Evolutionary conservation across 2,329 filamentous ascomycete genomes (phyloP), one percentile per base, ranked within the genome.

Genomic region (Botrytis cinerea): DNA sequence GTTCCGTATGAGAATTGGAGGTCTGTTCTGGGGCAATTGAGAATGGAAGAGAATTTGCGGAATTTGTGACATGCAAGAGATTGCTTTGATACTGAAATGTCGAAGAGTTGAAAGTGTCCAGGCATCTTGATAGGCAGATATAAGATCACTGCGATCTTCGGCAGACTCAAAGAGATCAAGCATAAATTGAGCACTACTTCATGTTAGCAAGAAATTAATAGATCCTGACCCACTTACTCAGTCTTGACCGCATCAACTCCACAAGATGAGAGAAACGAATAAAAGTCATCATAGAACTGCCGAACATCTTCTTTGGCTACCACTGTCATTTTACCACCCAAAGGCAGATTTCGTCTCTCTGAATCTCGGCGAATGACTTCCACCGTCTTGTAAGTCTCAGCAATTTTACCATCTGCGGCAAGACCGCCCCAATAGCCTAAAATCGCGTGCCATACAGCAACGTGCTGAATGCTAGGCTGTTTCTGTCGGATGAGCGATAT

Each of bases 361-460:
- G 84, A 81, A 73, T 87, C 84, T 66, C 86, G 84, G 51, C 87
- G 84, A 2, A 87, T 81, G 1, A 90, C 84, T 68, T 86, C 85
- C 2, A 91, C 84, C 0, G 94, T 97, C 80, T 93, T 92, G 83
- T 98, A 99, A 0, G 87, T 87, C 76, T 90, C 85, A 0, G 92
- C 92, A 67, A 99, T 89, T 66, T 90, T 87, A 0, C 95, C 93
- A 8, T 88, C 83, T 0, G 92, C 90, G 0, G 93, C 89, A 18
- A 99, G 90, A 0, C 95, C 95, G 64, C 94, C 95, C 96, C 96
- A 98, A 81, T 97, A 97, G 2, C 95, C 86, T 45, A 92, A 81
- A 0, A 98, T 86, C 0, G 95, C 93, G 83, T 99, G 96, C 96
- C 96, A 99, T 0, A 98, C 95, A 18, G 93, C 93, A 69, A 98